These are phyloP conservation scores for Ophiognomonia clavigignenti-juglandacearum DNA, from an alignment of 2,329 filamentous ascomycete genomes.

Conservation along the genomic window DNA sequence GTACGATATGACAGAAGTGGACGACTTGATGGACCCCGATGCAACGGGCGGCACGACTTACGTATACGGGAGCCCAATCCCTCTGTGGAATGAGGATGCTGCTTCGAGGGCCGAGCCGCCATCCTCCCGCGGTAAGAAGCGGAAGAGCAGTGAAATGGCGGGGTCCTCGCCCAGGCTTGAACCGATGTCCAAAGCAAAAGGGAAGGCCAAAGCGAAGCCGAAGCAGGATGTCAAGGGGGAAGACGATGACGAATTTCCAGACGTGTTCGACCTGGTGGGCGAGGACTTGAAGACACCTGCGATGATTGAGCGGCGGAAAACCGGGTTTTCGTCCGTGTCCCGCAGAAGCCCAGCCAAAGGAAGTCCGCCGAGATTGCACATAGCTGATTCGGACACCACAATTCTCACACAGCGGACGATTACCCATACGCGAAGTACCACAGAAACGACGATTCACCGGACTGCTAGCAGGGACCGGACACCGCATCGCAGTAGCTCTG, in stretches of 20 bases:
- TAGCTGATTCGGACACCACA: conserved; percentile 9
- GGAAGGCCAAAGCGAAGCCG: conserved; percentile 33
- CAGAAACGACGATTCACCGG: conserved; percentile 17
- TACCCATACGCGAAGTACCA: conserved; percentile 20
- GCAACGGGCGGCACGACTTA: conserved; percentile 22
- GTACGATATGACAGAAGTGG: conserved; percentile 35
- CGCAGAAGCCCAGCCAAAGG: conserved; percentile 14
- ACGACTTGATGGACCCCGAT: conserved; percentile 19
- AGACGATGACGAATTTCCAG: conserved; percentile 45
- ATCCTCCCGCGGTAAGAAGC: conserved; percentile 41
- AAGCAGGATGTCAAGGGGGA: conserved; percentile 23
- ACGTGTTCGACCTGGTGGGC: conserved; percentile 43
- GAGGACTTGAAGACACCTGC: conserved; percentile 23
- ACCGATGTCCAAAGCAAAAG: conserved; percentile 26
- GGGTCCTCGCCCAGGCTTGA: conserved; percentile 21
- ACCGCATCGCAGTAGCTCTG: neutral
- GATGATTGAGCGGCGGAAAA: conserved; percentile 14
- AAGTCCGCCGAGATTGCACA: conserved; percentile 5
- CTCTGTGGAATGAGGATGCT: conserved; percentile 39
- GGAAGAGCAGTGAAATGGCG: conserved; percentile 46
- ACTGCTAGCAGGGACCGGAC: conserved; percentile 3
- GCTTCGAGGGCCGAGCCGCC: conserved; percentile 33
- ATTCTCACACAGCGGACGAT: conserved; percentile 19
- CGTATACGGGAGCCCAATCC: conserved; percentile 31
- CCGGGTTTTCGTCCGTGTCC: conserved; percentile 33